phyloP scores from a whole-genome alignment of 306 rosid species.

The Cicer pinnatifidum region DNA sequence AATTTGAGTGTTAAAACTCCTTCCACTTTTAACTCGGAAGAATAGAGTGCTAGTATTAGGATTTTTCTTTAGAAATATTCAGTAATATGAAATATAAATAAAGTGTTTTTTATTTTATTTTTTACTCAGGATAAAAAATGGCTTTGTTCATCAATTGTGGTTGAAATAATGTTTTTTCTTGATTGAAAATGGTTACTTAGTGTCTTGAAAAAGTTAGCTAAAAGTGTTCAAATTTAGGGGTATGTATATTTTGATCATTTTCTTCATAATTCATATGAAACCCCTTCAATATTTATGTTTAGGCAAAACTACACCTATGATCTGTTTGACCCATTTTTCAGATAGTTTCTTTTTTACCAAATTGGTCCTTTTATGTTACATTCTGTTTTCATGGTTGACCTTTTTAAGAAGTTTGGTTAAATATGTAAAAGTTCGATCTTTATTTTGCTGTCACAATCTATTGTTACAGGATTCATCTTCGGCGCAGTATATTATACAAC shows the following conservation, averaged over 20 bases:
- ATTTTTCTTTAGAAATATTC: background rate
- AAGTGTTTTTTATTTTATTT: background rate
- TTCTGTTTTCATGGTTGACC: too few species aligned
- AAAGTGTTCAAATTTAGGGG: slow-evolving; percentile 18
- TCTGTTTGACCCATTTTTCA: too few species aligned
- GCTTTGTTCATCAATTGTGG: background rate
- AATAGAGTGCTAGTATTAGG: background rate
- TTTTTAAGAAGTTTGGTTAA: too few species aligned
- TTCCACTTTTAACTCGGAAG: background rate
- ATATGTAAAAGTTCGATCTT: slow-evolving; percentile 10
- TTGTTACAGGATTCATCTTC: slow-evolving; percentile 71
- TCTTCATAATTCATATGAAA: background rate
- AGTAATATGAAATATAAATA: background rate
- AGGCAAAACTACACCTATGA: too few species aligned
- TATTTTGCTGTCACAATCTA: background rate
- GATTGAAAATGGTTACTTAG: slow-evolving; percentile 15
- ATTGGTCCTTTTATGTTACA: too few species aligned
- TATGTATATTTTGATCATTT: background rate
- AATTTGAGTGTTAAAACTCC: too few species aligned
- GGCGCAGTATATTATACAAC: slow-evolving; percentile 83
- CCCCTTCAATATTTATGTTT: slow-evolving; percentile 6
- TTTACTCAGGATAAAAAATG: too few species aligned
- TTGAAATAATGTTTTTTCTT: slow-evolving; percentile 32
- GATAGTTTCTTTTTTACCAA: too few species aligned
- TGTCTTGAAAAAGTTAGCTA: slow-evolving; percentile 29